Percentiles rank a stretch among this genome's conserved stretches.
These are phyloP conservation scores for Triadica sebifera DNA, from an alignment of 345 rosid genomes.

Conservation along the genomic window DNA sequence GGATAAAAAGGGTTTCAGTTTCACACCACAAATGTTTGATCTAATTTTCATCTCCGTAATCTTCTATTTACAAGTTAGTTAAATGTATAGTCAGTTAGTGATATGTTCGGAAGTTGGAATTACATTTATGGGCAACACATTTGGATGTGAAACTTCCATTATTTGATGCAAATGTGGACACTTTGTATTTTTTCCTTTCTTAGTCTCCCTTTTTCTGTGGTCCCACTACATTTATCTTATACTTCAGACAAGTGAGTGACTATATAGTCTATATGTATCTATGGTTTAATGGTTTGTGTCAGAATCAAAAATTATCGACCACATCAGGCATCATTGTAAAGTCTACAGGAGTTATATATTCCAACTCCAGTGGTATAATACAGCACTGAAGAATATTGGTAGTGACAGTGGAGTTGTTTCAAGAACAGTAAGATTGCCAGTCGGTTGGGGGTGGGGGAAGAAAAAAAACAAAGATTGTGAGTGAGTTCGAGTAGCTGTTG, in stretches of 20 bases:
- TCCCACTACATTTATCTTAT: constrained; percentile 30
- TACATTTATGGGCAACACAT: constrained; percentile 14
- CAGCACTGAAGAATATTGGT: no score
- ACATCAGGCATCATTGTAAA: not conserved
- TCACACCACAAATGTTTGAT: constrained; percentile 24
- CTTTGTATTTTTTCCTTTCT: constrained; percentile 3
- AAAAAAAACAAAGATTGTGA: no score
- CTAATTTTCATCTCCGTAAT: constrained; percentile 18
- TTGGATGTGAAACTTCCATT: constrained; percentile 4
- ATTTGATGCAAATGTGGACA: constrained; percentile 16
- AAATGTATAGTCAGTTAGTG: not conserved
- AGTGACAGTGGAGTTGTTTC: no score
- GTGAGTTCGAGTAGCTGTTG: no score
- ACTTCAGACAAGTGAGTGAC: constrained; percentile 20
- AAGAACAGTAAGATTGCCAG: no score
- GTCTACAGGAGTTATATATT: no score
- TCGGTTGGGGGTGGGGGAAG: no score
- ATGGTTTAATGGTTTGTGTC: not conserved
- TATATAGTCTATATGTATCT: constrained; percentile 14
- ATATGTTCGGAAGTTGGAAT: constrained; percentile 4
- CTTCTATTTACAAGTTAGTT: constrained; percentile 12
- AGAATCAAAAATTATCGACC: not conserved
- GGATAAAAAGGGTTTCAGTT: constrained; percentile 20
- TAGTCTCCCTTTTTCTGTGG: constrained; percentile 20
- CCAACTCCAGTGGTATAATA: not conserved